Percentiles rank a stretch among this genome's conserved stretches.
Evolutionary conservation across 2,329 filamentous ascomycete species (phyloP).

Genomic region (Dactylella cylindrospora): DNA sequence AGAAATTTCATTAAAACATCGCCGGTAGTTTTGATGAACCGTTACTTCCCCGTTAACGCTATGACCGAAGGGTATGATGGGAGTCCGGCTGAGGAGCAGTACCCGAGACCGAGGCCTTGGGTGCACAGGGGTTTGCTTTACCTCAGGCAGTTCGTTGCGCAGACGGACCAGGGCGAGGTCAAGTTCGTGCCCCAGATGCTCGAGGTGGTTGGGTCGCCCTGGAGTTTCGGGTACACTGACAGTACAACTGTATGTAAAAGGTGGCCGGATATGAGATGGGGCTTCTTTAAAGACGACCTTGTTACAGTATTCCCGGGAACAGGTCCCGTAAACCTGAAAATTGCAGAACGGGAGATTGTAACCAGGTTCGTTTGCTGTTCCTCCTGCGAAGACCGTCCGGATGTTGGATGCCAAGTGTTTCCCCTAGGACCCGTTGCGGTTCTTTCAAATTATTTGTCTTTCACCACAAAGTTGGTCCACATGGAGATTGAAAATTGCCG

Average conservation of each 20-base stretch:
- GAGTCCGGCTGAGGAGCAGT: conserved; percentile 13
- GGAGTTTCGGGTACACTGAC: too few species aligned
- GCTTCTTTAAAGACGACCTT: conserved; percentile 17
- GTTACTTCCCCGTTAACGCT: conserved; percentile 29
- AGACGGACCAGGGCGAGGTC: background rate
- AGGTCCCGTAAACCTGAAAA: background rate
- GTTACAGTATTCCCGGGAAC: conserved; percentile 14
- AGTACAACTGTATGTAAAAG: too few species aligned
- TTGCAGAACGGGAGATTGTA: conserved; percentile 18
- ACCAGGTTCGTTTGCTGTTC: conserved; percentile 9
- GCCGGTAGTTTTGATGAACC: background rate
- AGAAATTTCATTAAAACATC: conserved; percentile 20
- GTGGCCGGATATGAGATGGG: conserved; percentile 24
- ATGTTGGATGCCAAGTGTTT: conserved; percentile 4
- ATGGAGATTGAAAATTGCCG: background rate
- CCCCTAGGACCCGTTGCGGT: background rate
- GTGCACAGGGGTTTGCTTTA: conserved; percentile 11
- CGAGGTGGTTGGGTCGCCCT: conserved; percentile 2
- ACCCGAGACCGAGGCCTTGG: conserved; percentile 20
- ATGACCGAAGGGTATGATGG: conserved; percentile 12
- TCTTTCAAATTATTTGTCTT: conserved; percentile 8
- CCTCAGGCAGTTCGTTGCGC: conserved; percentile 12
- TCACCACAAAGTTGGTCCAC: conserved; percentile 7
- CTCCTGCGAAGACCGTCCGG: background rate
- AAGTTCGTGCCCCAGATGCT: conserved; percentile 4